phyloP scores from a whole-genome alignment of 2,329 filamentous ascomycete species.

The Acrocalymma vagum region DNA sequence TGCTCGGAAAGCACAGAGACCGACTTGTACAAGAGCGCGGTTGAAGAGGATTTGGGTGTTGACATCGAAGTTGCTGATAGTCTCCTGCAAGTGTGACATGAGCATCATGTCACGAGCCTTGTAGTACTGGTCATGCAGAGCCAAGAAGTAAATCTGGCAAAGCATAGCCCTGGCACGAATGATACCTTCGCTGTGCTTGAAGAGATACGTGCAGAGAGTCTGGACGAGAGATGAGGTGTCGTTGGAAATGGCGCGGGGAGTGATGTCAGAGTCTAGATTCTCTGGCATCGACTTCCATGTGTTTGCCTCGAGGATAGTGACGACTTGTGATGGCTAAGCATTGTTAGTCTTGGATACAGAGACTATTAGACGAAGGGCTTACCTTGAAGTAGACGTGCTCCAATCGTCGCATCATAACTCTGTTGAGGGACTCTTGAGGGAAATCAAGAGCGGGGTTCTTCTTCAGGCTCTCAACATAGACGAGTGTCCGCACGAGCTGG shows the following conservation, averaged over 20 bases:
- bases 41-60: conserved; percentile 99
- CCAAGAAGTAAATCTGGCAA: conserved; percentile 98
- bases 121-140: conserved; percentile 97
- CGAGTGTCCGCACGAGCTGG: conserved; percentile 84
- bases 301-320: conserved; percentile 93
- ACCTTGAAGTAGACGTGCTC: conserved; percentile 99
- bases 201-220: conserved; percentile 92
- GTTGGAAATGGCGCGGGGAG: conserved; percentile 71
- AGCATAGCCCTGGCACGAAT: conserved; percentile 96
- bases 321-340: conserved; percentile 83
- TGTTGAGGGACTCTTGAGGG: conserved; percentile 88
- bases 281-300: conserved; percentile 83
- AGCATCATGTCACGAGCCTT: conserved; percentile 98
- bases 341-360: conserved; percentile 26
- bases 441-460: conserved; percentile 75
- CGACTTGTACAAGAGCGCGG: conserved; percentile 95
- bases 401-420: conserved; percentile 89
- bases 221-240: conserved; percentile 82
- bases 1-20: conserved; percentile 96
- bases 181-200: conserved; percentile 93
- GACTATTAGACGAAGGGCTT: conserved; percentile 28
- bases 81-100: conserved; percentile 99
- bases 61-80: conserved; percentile 94
- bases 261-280: conserved; percentile 79
- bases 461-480: conserved; percentile 86